A percentile compares a stretch with the other conserved stretches of the same genome.
Conservation (phyloP, 2,329 filamentous ascomycete species). For the Pestalotiopsis fici region DNA sequence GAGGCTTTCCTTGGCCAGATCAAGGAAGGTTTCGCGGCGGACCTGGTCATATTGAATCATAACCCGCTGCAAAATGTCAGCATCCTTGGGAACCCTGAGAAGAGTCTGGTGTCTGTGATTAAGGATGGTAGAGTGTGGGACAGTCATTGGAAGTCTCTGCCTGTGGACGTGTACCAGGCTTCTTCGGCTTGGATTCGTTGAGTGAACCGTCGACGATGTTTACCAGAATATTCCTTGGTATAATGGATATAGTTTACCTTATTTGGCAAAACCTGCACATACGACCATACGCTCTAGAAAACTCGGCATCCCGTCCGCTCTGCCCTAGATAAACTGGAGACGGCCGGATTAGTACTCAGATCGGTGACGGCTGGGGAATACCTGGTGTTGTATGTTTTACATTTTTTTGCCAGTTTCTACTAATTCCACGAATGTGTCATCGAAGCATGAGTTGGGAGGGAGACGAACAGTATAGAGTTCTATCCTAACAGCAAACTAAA, state of each 20-base stretch:
- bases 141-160: slow-evolving; percentile 10
- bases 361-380: no score
- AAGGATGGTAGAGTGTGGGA: slow-evolving; percentile 53
- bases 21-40: slow-evolving; percentile 49
- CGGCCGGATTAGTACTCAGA: no score
- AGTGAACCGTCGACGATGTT: background rate
- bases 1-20: slow-evolving; percentile 50
- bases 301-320: background rate
- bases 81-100: slow-evolving; percentile 48
- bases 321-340: no score
- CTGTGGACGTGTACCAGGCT: background rate
- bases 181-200: background rate
- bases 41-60: slow-evolving; percentile 50
- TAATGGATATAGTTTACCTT: no score
- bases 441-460: no score
- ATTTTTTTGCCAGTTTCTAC: no score
- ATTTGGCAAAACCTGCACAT: no score
- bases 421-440: no score
- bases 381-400: no score
- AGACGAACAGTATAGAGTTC: no score
- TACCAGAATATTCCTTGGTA: background rate
- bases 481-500: no score
- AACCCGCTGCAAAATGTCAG: slow-evolving; percentile 59
- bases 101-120: slow-evolving; percentile 49
- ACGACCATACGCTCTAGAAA: background rate